Base-by-base conservation (phyloP, 73 alveolate genomes). In the Uronychia setigera region DNA sequence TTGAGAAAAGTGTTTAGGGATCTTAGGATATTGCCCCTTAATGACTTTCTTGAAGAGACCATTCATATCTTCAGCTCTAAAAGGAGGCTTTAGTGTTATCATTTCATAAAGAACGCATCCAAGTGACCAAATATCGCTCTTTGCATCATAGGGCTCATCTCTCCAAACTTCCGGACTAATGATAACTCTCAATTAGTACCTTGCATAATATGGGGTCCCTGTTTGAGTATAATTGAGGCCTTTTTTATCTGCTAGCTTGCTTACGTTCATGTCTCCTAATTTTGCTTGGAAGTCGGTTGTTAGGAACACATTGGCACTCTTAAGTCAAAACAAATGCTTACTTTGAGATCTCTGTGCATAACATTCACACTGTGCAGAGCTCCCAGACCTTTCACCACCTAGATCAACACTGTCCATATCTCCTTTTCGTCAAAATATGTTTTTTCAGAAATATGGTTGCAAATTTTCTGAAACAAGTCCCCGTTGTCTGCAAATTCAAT, bases 401-500 rank as follows among this genome's bases (percentile, higher is more conserved):
- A 87, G 32, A 95, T 88, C 35, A 94, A 91, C 14, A 92, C 79
- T 74, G 85, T 88, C 99, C 99, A 95, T 58, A 95, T 91, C 1
- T 79, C 83, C 77, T 75, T 88, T 85, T 95, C 99, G 30, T 92
- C 91, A 33, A 93, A 67, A 31, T 33, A 84, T 1, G 78, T 34
- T 27, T 83, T 87, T 59, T 35, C 46, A 82, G 94, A 83, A 67
- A 86, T 82, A 60, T 82, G 91, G 31, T 82, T 78, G 32, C 97
- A 80, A 29, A 93, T 93, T 91, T 93, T 91, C 81, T 93, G 89
- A 79, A 60, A 93, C 80, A 93, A 82, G 84, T 93, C 97, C 30
- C 96, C 96, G 85, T 93, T 94, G 83, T 93, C 92, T 0, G 97
- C 97, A 91, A 82, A 93, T 84, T 93, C 97, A 95, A 93, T 90